Conservation (phyloP, 2,329 filamentous ascomycete species). For the Metarhizium anisopliae region DNA sequence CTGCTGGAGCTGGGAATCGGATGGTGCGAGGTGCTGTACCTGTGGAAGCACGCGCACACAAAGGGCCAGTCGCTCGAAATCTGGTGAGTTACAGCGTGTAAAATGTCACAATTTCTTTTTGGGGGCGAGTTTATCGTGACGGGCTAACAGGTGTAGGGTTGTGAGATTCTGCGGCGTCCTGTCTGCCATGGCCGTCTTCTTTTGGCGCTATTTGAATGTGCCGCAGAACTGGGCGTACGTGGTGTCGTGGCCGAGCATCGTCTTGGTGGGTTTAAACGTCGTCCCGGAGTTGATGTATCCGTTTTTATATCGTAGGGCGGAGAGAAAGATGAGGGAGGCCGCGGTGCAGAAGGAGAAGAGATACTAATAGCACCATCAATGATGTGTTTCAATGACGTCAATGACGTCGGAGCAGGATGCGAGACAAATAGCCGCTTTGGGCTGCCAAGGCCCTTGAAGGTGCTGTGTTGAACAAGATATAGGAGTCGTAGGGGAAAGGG, state of each 20-base stretch:
- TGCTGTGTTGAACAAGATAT: no score
- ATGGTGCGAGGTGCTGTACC: not conserved
- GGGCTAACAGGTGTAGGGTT: not conserved
- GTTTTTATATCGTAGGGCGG: slow-evolving; percentile 1
- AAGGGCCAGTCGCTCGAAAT: slow-evolving; percentile 4
- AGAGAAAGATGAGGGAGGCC: not conserved
- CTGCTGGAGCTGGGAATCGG: slow-evolving; percentile 3
- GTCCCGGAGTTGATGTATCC: slow-evolving; percentile 3
- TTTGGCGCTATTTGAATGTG: slow-evolving; percentile 6
- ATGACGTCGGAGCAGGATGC: no score
- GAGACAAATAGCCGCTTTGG: no score
- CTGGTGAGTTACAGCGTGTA: not conserved
- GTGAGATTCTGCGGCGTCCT: slow-evolving; percentile 1
- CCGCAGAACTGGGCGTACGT: slow-evolving; percentile 6
- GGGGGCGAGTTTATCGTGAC: no score
- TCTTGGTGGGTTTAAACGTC: slow-evolving; percentile 1
- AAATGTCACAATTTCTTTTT: no score
- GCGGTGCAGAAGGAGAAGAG: not conserved
- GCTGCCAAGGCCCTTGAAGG: no score
- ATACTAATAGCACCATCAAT: no score
- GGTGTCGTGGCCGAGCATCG: slow-evolving; percentile 2
- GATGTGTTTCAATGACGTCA: no score
- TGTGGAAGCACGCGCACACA: not conserved
- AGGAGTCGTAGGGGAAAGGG: no score
- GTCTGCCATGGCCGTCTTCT: slow-evolving; percentile 2